Percentiles rank a stretch among this genome's conserved stretches.
Conservation (phyloP, 1,284 basidiomycete species). For the Malassezia equina region DNA sequence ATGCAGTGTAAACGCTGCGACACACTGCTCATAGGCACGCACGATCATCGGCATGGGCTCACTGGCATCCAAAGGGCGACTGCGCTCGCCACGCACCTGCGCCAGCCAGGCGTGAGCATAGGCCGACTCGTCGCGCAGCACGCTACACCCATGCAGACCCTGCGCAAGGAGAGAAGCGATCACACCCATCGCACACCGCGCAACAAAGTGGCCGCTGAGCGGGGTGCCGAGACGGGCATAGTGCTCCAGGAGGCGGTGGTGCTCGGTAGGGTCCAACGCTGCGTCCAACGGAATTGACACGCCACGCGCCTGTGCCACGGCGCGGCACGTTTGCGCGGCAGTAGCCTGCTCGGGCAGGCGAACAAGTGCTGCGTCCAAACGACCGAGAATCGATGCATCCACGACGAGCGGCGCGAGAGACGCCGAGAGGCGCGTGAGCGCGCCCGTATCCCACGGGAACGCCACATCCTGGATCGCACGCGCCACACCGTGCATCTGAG, state of each 20-base stretch:
- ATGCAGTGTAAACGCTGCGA: not conserved
- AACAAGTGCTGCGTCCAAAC: conserved; percentile 51
- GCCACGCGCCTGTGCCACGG: conserved; percentile 21
- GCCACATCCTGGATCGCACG: conserved; percentile 68
- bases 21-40: not conserved
- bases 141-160: conserved; percentile 51
- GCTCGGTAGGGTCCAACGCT: conserved; percentile 20
- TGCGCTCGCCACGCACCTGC: conserved; percentile 56
- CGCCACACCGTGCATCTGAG: conserved; percentile 74
- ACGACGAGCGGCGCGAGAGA: conserved; percentile 56
- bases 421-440: conserved; percentile 59
- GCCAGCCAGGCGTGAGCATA: conserved; percentile 1
- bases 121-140: not conserved
- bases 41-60: conserved; percentile 50
- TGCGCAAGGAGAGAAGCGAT: conserved; percentile 74
- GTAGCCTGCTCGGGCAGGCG: conserved; percentile 45
- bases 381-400: conserved; percentile 56
- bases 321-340: conserved; percentile 48
- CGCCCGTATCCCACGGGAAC: conserved; percentile 62
- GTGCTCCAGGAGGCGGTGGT: conserved; percentile 59
- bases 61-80: conserved; percentile 68
- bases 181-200: conserved; percentile 72
- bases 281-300: conserved; percentile 13
- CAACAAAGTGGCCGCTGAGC: conserved; percentile 73
- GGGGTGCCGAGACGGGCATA: conserved; percentile 67